phyloP scores from a whole-genome alignment of 768 basidiomycete genomes.

The Cantharellus anzutake region DNA sequence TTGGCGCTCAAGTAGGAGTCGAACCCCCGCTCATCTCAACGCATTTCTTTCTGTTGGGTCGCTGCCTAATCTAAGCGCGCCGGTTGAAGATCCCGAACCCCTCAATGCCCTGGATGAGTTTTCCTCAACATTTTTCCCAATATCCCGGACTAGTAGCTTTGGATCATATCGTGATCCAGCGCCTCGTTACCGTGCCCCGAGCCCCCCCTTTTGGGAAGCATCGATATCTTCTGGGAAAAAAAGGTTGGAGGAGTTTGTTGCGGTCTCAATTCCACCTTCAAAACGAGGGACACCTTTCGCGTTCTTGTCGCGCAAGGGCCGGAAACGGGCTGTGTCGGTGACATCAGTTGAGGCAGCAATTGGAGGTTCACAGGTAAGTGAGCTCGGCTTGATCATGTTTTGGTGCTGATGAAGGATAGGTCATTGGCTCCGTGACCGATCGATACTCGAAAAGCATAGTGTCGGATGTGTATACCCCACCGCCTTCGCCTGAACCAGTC shows the following conservation, averaged over 20 bases:
- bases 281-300: background rate
- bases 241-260: background rate
- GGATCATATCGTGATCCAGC: background rate
- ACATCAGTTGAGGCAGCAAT: background rate
- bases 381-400: background rate
- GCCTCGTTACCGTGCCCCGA: background rate
- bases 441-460: background rate
- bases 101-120: too few species aligned
- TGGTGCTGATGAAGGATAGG: background rate
- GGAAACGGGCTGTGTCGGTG: background rate
- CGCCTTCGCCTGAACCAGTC: background rate
- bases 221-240: background rate
- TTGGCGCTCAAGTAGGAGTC: too few species aligned
- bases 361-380: background rate
- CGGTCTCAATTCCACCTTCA: background rate
- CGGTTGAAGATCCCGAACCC: too few species aligned
- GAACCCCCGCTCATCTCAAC: too few species aligned
- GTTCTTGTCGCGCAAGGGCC: background rate
- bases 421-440: background rate
- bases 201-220: background rate
- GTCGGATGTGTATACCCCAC: background rate
- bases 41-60: too few species aligned
- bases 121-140: too few species aligned
- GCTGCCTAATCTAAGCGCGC: too few species aligned
- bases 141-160: background rate